Conservation (phyloP, 192 early-diverging fungal species). For the Entophlyctis helioformis region DNA sequence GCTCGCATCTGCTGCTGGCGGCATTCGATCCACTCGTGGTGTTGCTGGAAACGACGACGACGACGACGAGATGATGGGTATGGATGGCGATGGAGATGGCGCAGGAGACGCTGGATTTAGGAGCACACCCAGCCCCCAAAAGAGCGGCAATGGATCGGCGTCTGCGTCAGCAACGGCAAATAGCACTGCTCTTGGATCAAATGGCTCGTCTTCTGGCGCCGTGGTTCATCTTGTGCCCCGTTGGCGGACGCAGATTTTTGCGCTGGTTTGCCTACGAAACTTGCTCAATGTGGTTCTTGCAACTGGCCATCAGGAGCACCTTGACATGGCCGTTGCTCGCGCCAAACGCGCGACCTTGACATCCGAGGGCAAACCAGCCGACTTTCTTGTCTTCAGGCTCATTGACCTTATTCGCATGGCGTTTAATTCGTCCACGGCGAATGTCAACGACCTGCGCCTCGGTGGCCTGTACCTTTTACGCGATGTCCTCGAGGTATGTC, state of each 20-base stretch:
- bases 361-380: conserved; percentile 19
- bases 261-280: conserved; percentile 57
- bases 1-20: too few species aligned
- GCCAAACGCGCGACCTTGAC: conserved; percentile 23
- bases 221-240: conserved; percentile 33
- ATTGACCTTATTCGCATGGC: conserved; percentile 83
- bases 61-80: conserved; percentile 26
- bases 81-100: conserved; percentile 27
- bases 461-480: conserved; percentile 71
- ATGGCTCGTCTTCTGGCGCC: background rate
- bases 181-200: too few species aligned
- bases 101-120: conserved; percentile 2
- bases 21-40: too few species aligned
- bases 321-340: conserved; percentile 54
- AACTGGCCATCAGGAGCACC: conserved; percentile 48
- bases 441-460: conserved; percentile 58
- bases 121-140: too few species aligned
- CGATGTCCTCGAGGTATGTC: conserved; percentile 52
- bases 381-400: conserved; percentile 64
- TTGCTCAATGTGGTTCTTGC: conserved; percentile 48
- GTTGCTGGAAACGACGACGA: conserved; percentile 13
- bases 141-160: too few species aligned
- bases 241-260: conserved; percentile 77
- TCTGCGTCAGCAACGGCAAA: too few species aligned
- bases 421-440: conserved; percentile 74